These are phyloP conservation scores for Fraxinus baroniana DNA, from an alignment of 305 asterid genomes.

Conservation along the genomic window DNA sequence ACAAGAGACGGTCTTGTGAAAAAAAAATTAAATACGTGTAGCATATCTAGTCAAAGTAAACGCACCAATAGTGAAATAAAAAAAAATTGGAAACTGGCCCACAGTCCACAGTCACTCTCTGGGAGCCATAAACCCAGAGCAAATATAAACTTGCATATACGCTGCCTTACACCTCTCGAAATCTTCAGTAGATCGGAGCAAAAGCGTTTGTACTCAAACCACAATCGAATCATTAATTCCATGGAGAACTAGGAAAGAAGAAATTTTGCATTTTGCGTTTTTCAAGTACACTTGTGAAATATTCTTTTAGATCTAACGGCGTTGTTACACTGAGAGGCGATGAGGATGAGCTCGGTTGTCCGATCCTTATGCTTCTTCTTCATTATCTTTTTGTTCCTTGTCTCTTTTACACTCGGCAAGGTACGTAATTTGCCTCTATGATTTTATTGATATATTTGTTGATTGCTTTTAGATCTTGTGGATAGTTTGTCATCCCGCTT, in stretches of 20 bases:
- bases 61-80: constrained; percentile 10
- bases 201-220: constrained; percentile 3
- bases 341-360: constrained; percentile 42
- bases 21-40: too few relatives aligned
- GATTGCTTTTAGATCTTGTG: constrained; percentile 24
- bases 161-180: constrained; percentile 19
- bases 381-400: constrained; percentile 27
- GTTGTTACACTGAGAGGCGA: constrained; percentile 31
- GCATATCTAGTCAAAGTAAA: constrained; percentile 10
- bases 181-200: constrained; percentile 16
- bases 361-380: constrained; percentile 26
- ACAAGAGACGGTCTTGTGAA: too few relatives aligned
- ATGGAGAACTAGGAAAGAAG: constrained; percentile 36
- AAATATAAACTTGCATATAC: not conserved
- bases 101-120: constrained; percentile 8
- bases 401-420: constrained; percentile 37
- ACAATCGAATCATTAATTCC: constrained; percentile 2
- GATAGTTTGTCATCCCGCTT: not conserved
- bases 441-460: constrained; percentile 2
- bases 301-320: constrained; percentile 36
- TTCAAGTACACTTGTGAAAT: constrained; percentile 18
- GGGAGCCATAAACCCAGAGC: constrained; percentile 31
- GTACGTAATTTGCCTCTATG: constrained; percentile 25
- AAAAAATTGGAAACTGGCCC: constrained; percentile 6
- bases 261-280: constrained; percentile 1